Conservation (phyloP, 2,329 filamentous ascomycete genomes). For the Ophiostoma ulmi region DNA sequence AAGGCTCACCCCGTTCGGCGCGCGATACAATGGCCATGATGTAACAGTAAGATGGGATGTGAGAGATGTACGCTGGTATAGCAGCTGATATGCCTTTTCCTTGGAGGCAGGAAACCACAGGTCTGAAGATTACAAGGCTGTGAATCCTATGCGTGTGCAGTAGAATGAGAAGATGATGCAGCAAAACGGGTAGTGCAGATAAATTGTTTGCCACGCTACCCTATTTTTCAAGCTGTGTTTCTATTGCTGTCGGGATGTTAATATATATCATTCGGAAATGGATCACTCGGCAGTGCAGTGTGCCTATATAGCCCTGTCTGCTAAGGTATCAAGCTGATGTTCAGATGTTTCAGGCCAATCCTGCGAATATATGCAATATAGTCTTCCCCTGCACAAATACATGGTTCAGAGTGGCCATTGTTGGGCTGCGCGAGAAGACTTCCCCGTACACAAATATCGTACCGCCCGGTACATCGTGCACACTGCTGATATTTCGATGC, state of each 20-base stretch:
- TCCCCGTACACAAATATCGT: background rate
- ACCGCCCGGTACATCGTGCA: background rate
- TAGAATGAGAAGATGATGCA: background rate
- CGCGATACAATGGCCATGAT: background rate
- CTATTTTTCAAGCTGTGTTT: background rate
- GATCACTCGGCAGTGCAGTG: background rate
- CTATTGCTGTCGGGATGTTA: background rate
- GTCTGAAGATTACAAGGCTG: background rate
- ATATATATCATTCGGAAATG: background rate
- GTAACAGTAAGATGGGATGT: background rate
- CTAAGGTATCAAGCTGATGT: background rate
- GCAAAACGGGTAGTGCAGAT: background rate
- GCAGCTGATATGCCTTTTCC: background rate
- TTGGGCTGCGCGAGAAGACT: background rate
- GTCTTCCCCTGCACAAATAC: background rate
- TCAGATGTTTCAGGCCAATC: background rate
- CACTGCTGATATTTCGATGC: background rate
- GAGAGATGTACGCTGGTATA: background rate
- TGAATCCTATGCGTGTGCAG: background rate
- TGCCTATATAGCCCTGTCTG: background rate
- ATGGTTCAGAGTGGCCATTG: background rate
- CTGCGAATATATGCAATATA: background rate
- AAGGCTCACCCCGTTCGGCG: background rate
- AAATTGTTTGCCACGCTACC: background rate
- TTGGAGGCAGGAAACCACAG: background rate